Percentiles rank a stretch among this genome's conserved stretches.
phyloP scores from a whole-genome alignment of 2,329 filamentous ascomycete genomes.

The Fusarium tjaetaba region DNA sequence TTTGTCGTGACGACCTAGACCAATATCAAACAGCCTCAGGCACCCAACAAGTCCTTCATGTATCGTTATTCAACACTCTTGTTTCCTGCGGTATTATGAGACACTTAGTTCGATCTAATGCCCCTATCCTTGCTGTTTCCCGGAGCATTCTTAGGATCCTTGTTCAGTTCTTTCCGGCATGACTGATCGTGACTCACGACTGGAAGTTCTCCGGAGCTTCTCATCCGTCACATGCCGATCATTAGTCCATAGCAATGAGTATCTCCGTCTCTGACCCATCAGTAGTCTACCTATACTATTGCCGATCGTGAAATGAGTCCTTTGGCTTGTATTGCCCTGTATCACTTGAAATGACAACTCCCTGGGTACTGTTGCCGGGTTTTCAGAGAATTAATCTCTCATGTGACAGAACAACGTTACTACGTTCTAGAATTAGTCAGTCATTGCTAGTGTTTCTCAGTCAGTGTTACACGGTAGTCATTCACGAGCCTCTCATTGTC shows the following conservation, averaged over 20 bases:
- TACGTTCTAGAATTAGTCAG: neutral
- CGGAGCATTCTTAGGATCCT: neutral
- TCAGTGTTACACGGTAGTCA: neutral
- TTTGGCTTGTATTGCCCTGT: neutral
- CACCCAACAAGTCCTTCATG: neutral
- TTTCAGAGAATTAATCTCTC: neutral
- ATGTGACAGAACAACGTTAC: neutral
- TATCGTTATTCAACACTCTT: too few relatives aligned
- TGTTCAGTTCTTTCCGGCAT: neutral
- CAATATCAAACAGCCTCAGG: neutral
- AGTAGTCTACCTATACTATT: neutral
- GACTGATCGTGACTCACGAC: neutral
- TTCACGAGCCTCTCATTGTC: neutral
- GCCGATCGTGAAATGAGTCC: neutral
- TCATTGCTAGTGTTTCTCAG: neutral
- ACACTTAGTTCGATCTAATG: fast-evolving
- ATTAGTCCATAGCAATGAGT: neutral
- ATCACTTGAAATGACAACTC: neutral
- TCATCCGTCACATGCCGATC: neutral
- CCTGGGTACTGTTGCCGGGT: neutral
- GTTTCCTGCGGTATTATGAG: too few relatives aligned
- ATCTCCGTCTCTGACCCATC: neutral
- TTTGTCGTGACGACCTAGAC: too few relatives aligned
- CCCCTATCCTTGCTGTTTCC: neutral
- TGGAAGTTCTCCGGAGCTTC: neutral